Conservation (phyloP, 2,329 filamentous ascomycete species). For the Dactylellina sp. region DNA sequence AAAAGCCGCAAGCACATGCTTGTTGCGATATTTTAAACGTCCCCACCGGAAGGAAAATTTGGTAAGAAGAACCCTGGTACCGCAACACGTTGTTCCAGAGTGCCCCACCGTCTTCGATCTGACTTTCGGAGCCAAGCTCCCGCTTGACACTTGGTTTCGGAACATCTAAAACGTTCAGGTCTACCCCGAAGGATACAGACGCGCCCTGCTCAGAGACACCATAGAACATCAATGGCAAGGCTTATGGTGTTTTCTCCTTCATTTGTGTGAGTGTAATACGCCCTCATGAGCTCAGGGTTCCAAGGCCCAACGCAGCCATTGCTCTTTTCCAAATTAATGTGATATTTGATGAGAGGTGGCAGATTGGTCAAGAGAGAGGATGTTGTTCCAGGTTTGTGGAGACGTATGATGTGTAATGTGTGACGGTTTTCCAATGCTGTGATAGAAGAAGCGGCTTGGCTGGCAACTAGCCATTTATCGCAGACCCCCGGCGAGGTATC, state of each 20-base stretch:
- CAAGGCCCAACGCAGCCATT: not conserved
- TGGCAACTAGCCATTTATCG: too few relatives aligned
- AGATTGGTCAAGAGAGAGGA: too few relatives aligned
- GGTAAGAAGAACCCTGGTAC: not conserved
- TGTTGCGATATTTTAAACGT: slow-evolving; percentile 18
- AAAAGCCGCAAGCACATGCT: slow-evolving; percentile 13
- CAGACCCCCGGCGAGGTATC: too few relatives aligned
- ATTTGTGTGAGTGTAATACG: not conserved
- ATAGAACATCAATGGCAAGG: not conserved
- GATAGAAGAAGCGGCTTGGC: too few relatives aligned
- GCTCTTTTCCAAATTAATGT: too few relatives aligned
- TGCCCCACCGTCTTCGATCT: not conserved
- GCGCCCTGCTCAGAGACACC: not conserved
- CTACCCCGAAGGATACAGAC: not conserved
- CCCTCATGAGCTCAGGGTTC: not conserved
- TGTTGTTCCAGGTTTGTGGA: too few relatives aligned
- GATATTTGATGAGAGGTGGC: too few relatives aligned
- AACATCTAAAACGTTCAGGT: not conserved
- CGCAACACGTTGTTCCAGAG: slow-evolving; percentile 1
- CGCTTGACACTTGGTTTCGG: not conserved
- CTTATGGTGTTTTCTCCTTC: not conserved
- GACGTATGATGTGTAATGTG: too few relatives aligned
- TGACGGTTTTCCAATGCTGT: too few relatives aligned
- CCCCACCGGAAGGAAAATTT: not conserved
- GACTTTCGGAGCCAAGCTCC: not conserved